phyloP scores from a whole-genome alignment of 257 asterid species.

The Ophiorrhiza pumila region DNA sequence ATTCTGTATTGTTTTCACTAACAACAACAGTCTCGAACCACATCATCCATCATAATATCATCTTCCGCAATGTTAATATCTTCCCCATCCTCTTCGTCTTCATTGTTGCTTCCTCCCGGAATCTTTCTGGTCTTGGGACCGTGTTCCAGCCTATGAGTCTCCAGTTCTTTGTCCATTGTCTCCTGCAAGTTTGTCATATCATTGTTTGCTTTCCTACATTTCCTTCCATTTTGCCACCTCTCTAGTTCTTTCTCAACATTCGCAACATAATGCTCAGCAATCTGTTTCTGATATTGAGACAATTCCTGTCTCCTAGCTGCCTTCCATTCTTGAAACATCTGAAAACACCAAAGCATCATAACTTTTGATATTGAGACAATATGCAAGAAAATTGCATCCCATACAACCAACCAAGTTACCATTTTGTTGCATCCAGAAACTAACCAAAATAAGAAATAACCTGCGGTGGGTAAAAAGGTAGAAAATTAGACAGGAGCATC shows the following conservation, averaged over 20 bases:
- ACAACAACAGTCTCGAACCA: no score
- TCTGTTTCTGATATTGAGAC: slow-evolving; percentile 74
- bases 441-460: slow-evolving; percentile 95
- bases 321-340: slow-evolving; percentile 95
- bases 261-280: slow-evolving; percentile 63
- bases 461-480: slow-evolving; percentile 38
- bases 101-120: slow-evolving; percentile 64
- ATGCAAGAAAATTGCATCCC: background rate
- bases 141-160: slow-evolving; percentile 91
- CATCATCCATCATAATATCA: slow-evolving; percentile 90
- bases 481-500: background rate
- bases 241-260: slow-evolving; percentile 77
- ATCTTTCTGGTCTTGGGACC: slow-evolving; percentile 88
- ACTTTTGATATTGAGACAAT: background rate
- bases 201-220: slow-evolving; percentile 52
- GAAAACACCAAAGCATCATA: slow-evolving; percentile 15
- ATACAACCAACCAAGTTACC: background rate
- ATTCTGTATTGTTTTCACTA: no score
- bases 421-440: slow-evolving; percentile 13
- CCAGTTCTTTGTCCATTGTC: slow-evolving; percentile 98
- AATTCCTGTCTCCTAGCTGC: slow-evolving; percentile 83
- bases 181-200: slow-evolving; percentile 78
- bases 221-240: slow-evolving; percentile 91
- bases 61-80: slow-evolving; percentile 91
- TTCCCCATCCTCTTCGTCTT: slow-evolving; percentile 91